Evolutionary conservation across 1,139 yeast genomes (phyloP).

Genomic region (Saccharomycopsis hybrid): DNA sequence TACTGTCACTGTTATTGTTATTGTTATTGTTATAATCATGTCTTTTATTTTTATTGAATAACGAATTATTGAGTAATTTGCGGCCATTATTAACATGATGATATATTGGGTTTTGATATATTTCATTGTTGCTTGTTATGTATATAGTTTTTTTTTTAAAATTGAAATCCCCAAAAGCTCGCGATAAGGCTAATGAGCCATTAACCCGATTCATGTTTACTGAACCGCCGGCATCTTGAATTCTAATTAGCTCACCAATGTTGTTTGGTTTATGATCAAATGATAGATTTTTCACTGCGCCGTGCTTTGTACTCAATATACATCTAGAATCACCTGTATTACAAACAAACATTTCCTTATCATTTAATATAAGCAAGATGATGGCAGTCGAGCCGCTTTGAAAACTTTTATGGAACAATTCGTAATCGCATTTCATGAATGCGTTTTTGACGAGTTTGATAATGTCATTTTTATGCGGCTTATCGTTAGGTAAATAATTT

Average conservation of each 20-base stretch:
- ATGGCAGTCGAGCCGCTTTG: slow-evolving; percentile 70
- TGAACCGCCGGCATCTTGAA: slow-evolving; percentile 69
- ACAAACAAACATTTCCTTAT: slow-evolving; percentile 44
- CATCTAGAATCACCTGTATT: slow-evolving; percentile 76
- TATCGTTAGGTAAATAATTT: slow-evolving; percentile 14
- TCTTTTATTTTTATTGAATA: slow-evolving; percentile 8
- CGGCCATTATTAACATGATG: neutral
- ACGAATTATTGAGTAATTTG: neutral
- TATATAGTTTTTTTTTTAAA: slow-evolving; percentile 46
- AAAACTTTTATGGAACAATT: slow-evolving; percentile 40
- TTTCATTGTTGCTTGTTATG: slow-evolving; percentile 27
- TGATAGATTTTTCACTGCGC: slow-evolving; percentile 54
- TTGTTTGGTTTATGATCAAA: slow-evolving; percentile 74
- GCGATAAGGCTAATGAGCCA: slow-evolving; percentile 62
- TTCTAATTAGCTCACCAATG: slow-evolving; percentile 68
- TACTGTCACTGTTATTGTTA: neutral
- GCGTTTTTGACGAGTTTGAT: slow-evolving; percentile 39
- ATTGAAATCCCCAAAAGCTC: slow-evolving; percentile 74
- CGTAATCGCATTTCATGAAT: slow-evolving; percentile 52
- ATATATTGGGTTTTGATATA: slow-evolving; percentile 3
- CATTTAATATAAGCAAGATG: slow-evolving; percentile 45
- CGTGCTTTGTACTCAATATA: slow-evolving; percentile 45
- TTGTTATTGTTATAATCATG: too few species aligned
- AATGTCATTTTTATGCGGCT: slow-evolving; percentile 11
- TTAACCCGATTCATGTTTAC: slow-evolving; percentile 65